Conservation (phyloP, 2,329 filamentous ascomycete species). For the Claviceps cyperi region DNA sequence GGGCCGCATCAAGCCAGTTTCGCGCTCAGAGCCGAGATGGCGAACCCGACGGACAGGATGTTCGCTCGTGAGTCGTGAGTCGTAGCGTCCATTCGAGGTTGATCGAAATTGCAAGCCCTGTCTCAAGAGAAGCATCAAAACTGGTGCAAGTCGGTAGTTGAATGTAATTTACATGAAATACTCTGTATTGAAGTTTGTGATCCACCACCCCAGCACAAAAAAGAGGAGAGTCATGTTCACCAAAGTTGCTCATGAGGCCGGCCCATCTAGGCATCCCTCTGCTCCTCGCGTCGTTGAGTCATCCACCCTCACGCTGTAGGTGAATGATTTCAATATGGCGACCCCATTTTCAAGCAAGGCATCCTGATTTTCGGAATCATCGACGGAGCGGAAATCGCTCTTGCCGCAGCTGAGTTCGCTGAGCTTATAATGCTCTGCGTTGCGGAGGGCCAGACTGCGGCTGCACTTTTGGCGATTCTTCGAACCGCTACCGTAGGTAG, state of each 20-base stretch:
- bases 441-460: slow-evolving; percentile 12
- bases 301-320: slow-evolving; percentile 24
- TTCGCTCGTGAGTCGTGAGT: too few species aligned
- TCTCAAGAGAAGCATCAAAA: too few species aligned
- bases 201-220: neutral
- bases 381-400: slow-evolving; percentile 14
- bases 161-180: too few species aligned
- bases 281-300: slow-evolving; percentile 13
- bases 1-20: too few species aligned
- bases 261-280: neutral
- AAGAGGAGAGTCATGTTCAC: neutral
- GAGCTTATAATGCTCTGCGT: slow-evolving; percentile 22
- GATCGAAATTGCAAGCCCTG: too few species aligned
- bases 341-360: slow-evolving; percentile 19
- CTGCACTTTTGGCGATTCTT: slow-evolving; percentile 10
- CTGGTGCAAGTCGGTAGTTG: too few species aligned
- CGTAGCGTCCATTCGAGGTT: too few species aligned
- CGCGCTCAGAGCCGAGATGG: too few species aligned
- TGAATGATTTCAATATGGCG: slow-evolving; percentile 27
- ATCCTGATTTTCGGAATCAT: slow-evolving; percentile 22
- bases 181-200: too few species aligned
- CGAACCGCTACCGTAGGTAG: slow-evolving; percentile 9
- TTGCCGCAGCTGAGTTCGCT: slow-evolving; percentile 21
- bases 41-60: too few species aligned
- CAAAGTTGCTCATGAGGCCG: slow-evolving; percentile 5